phyloP scores from a whole-genome alignment of 139 green algal genomes.

The Desmodesmus armatus region DNA sequence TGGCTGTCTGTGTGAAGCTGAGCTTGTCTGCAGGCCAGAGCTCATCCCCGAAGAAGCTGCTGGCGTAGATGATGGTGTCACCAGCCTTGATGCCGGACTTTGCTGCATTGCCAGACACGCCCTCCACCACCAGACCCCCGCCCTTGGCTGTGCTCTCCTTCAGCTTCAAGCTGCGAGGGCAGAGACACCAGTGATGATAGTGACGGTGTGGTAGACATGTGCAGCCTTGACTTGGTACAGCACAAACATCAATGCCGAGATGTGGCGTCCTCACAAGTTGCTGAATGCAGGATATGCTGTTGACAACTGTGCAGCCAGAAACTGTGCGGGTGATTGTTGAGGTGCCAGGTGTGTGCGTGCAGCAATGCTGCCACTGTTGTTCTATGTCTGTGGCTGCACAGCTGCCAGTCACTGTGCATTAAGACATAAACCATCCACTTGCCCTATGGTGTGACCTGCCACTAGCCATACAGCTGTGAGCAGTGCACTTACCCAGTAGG shows the following conservation, averaged over 20 bases:
- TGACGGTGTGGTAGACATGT: neutral
- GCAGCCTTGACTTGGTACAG: neutral
- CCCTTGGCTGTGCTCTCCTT: constrained; percentile 67
- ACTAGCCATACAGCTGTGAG: too few species aligned
- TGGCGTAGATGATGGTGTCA: constrained; percentile 88
- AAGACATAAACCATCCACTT: too few species aligned
- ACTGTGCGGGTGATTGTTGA: neutral
- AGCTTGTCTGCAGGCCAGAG: constrained; percentile 94
- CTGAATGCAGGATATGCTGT: neutral
- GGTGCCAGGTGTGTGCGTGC: too few species aligned
- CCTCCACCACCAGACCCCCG: constrained; percentile 86
- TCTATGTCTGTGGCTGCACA: too few species aligned
- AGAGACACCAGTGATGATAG: neutral
- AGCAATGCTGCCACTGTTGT: too few species aligned
- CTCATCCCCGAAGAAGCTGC: constrained; percentile 98
- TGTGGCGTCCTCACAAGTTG: neutral
- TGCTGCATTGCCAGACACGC: constrained; percentile 88
- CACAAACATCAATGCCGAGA: neutral
- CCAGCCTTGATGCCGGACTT: constrained; percentile 88
- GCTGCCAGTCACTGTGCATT: too few species aligned
- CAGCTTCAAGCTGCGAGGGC: constrained; percentile 84
- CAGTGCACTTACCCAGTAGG: too few species aligned
- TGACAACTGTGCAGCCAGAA: neutral
- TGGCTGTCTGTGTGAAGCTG: constrained; percentile 60
- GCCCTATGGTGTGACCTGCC: too few species aligned